Conservation (phyloP, 768 basidiomycete genomes). For the Gloeopeniophorella convolvens region DNA sequence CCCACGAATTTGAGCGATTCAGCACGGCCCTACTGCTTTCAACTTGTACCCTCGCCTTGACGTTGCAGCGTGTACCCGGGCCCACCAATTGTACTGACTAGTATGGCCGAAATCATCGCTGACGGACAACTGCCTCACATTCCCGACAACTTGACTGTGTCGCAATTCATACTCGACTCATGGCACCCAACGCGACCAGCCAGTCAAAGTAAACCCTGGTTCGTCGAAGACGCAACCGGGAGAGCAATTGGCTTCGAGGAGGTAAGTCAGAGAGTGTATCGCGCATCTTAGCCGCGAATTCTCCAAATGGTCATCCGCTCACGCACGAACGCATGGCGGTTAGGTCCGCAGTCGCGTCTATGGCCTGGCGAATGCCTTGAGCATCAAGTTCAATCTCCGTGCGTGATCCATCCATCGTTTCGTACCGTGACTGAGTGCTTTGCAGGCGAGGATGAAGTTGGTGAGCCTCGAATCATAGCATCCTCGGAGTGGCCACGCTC, state of each 20-base stretch:
- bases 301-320: no score
- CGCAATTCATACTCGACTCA: neutral
- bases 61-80: neutral
- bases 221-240: slow-evolving; percentile 36
- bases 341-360: slow-evolving; percentile 31
- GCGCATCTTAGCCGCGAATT: neutral
- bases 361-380: slow-evolving; percentile 33
- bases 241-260: slow-evolving; percentile 30
- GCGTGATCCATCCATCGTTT: no score
- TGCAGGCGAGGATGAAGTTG: slow-evolving; percentile 34
- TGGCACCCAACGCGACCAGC: neutral
- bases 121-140: neutral
- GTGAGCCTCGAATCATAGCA: slow-evolving; percentile 24
- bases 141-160: neutral
- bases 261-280: slow-evolving; percentile 20
- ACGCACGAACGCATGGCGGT: no score
- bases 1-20: no score
- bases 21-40: no score
- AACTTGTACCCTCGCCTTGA: neutral
- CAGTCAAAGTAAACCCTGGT: slow-evolving; percentile 26
- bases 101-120: neutral
- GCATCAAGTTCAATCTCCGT: slow-evolving; percentile 29
- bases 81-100: neutral
- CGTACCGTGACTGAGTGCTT: no score
- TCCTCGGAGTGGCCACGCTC: neutral